phyloP scores from a whole-genome alignment of 768 basidiomycete genomes.

The Gloeopeniophorella convolvens region DNA sequence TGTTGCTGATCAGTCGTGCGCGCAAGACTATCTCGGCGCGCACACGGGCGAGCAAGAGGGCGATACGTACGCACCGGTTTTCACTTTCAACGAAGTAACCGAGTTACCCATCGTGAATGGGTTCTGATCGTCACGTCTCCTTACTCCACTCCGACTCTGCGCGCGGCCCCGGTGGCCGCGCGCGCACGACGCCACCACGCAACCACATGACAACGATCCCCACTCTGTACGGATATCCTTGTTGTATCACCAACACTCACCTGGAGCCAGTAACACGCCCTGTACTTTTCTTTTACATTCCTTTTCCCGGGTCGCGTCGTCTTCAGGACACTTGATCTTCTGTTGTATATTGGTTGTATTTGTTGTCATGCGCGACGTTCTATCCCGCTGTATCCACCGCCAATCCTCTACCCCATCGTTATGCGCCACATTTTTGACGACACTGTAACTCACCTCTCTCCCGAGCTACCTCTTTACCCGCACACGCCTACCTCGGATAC shows the following conservation, averaged over 20 bases:
- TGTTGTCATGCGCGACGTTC: conserved; percentile 17
- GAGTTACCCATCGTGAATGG: conserved; percentile 14
- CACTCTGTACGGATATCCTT: conserved; percentile 14
- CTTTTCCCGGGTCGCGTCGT: conserved; percentile 7
- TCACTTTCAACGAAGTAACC: conserved; percentile 16
- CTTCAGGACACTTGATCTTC: conserved; percentile 14
- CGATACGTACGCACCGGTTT: conserved; percentile 14
- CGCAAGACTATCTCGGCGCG: conserved; percentile 3
- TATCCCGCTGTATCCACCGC: conserved; percentile 18
- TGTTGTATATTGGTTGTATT: conserved; percentile 20
- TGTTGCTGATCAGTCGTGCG: conserved; percentile 5
- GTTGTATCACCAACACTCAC: conserved; percentile 13
- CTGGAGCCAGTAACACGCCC: conserved; percentile 11
- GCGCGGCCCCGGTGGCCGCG: conserved; percentile 12
- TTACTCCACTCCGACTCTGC: background rate
- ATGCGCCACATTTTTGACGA: conserved; percentile 17
- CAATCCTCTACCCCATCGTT: conserved; percentile 3
- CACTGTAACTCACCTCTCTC: conserved; percentile 13
- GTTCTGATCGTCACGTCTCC: background rate
- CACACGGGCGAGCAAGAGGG: conserved; percentile 8
- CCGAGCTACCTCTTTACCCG: conserved; percentile 3
- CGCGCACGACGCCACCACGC: conserved; percentile 7
- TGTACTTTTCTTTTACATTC: conserved; percentile 7
- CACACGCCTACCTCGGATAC: conserved; percentile 16
- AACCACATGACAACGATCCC: conserved; percentile 1